A percentile compares a stretch with the other conserved stretches of the same genome.
Evolutionary conservation across 2,329 filamentous ascomycete genomes (phyloP).

Genomic region (Fusarium odoratissimum): DNA sequence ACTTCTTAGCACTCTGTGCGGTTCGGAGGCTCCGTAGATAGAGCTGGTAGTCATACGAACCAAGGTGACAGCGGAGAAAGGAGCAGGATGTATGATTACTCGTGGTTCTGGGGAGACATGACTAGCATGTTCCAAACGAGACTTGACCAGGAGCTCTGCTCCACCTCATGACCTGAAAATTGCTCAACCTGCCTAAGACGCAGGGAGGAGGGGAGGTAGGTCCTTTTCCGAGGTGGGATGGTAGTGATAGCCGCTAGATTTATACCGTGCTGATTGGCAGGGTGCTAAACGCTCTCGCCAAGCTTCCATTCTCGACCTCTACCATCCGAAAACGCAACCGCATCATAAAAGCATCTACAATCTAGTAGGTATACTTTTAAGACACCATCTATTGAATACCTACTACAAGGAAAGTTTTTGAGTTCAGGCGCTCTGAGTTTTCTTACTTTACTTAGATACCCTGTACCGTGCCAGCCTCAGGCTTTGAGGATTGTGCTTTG

Average conservation of each 20-base stretch:
- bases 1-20: not conserved
- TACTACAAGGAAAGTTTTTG: not conserved
- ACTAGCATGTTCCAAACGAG: not conserved
- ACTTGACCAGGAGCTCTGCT: not conserved
- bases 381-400: not conserved
- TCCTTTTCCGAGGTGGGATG: not conserved
- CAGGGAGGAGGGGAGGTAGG: not conserved
- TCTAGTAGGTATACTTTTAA: not conserved
- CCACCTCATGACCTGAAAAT: not conserved
- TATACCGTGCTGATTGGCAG: not conserved
- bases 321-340: not conserved
- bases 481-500: not conserved
- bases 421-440: not conserved
- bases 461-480: not conserved
- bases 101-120: not conserved
- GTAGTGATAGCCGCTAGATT: not conserved
- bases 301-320: not conserved
- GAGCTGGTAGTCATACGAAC: not conserved
- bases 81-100: not conserved
- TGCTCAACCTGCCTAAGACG: not conserved
- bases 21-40: not conserved
- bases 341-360: not conserved
- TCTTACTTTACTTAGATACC: not conserved
- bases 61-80: not conserved
- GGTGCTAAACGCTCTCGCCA: not conserved